Conservation (phyloP, 768 basidiomycete species). For the Panaeolus cyanescens region DNA sequence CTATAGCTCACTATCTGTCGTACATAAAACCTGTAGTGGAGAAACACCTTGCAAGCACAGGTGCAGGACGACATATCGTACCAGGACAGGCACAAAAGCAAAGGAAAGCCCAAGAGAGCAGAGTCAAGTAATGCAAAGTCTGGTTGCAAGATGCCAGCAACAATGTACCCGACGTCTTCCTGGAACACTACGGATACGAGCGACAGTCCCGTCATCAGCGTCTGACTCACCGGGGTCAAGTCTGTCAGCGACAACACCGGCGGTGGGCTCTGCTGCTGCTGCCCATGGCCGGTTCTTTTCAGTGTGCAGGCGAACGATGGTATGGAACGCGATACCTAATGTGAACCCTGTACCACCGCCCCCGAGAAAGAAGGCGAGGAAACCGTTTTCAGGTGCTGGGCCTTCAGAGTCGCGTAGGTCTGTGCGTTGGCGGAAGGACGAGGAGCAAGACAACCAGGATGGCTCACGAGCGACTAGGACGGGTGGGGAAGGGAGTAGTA, state of each 20-base stretch:
- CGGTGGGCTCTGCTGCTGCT: background rate
- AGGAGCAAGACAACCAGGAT: too few relatives aligned
- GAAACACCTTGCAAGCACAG: too few relatives aligned
- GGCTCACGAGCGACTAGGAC: too few relatives aligned
- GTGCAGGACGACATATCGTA: too few relatives aligned
- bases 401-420: too few relatives aligned
- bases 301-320: background rate
- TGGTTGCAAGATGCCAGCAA: background rate
- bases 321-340: background rate
- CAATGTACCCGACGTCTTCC: background rate
- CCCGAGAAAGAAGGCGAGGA: background rate
- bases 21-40: too few relatives aligned
- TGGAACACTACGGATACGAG: background rate
- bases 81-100: too few relatives aligned
- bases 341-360: background rate
- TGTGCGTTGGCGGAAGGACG: too few relatives aligned
- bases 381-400: background rate
- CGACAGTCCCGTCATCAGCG: slow-evolving; percentile 11
- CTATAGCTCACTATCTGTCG: too few relatives aligned
- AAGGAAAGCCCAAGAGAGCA: too few relatives aligned
- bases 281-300: background rate
- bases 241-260: background rate
- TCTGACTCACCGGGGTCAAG: slow-evolving; percentile 8
- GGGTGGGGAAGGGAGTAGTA: background rate
- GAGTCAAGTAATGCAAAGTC: background rate